Base-by-base conservation (phyloP, 2,329 filamentous ascomycete species). In the Herpotrichia juniperi region DNA sequence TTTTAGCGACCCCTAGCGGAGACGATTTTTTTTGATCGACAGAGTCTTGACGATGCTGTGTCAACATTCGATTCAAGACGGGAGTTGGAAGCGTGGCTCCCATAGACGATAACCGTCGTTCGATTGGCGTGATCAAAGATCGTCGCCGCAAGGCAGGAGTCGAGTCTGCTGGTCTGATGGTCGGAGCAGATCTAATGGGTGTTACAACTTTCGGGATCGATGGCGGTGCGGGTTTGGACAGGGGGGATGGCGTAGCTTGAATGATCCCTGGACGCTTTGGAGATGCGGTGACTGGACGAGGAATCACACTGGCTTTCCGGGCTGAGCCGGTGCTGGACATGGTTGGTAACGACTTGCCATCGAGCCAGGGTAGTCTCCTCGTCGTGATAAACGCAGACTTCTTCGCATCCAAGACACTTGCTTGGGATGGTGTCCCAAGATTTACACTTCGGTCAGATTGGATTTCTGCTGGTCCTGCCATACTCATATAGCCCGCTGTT, bases 301-400 rank as follows among this genome's bases (percentile, higher is more conserved):
- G 21, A 42, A 28, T 5, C 5, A n/a, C 5, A 11, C 39, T 42
- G 4, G 3, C 8, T 42, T n/a, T 42, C 25, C 21, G 22, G 10
- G n/a, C 21, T 28, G 40, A 17, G 14, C 14, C 4, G 26, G 31
- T 16, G 24, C 16, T 17, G 3, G 21, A 14, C 11, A 22, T 8
- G 7, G 34, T 24, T 25, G 51, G 54, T 4, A 62, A 48, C n/a
- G 32, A 39, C 11, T 61, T 68, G 14, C 56, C 58, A 39, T 68
- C 66, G 7, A 73, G 59, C 69, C 69, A 73, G 14, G 68, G 69
- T 17, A 71, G 62, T 42, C 46, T 64, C 1, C 46, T 25, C 4
- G 54, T 59, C 17, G 46, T 54, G 4, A 54, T 53, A 11, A 54
- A 51, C 14, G 53, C 22, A 39, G 59, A 34, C 45, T 54, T 66